phyloP scores from a whole-genome alignment of 352 stramenopile genomes.

The Phytophthora sp. region DNA sequence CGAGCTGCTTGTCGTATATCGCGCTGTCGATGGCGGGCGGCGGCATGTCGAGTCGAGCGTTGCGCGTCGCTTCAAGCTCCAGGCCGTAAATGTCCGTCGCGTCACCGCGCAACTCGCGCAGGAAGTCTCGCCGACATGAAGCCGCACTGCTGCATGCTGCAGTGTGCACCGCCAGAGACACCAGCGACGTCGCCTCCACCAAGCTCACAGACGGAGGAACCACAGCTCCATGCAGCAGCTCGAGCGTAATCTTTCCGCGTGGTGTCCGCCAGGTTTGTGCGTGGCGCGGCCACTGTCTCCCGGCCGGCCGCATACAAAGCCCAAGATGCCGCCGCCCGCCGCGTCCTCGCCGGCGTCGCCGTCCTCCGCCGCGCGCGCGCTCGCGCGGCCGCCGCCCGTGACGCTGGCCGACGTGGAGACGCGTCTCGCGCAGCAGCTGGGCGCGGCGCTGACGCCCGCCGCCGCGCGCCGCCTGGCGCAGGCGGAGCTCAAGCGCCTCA shows the following conservation, averaged over 20 bases:
- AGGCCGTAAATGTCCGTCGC: no score
- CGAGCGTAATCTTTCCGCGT: no score
- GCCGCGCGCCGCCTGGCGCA: slow-evolving; percentile 60
- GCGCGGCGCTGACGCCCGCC: slow-evolving; percentile 48
- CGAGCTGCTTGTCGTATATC: slow-evolving; percentile 70
- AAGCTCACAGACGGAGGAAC: no score
- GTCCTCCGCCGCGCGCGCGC: not conserved
- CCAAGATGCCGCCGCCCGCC: not conserved
- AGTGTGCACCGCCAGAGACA: no score
- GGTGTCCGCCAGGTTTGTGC: no score
- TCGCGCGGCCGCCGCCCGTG: slow-evolving; percentile 10
- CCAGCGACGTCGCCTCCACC: no score
- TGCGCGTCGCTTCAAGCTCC: not conserved
- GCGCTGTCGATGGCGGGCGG: slow-evolving; percentile 16
- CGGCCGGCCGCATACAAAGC: no score
- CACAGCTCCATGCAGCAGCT: no score
- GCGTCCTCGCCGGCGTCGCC: not conserved
- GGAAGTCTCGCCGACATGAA: not conserved
- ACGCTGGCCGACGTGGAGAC: slow-evolving; percentile 72
- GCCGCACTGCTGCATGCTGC: no score
- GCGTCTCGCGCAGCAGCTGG: slow-evolving; percentile 47
- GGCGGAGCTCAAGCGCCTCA: slow-evolving; percentile 75
- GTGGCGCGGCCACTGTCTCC: no score
- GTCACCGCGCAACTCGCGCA: not conserved
- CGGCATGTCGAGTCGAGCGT: not conserved